Evolutionary conservation across 768 basidiomycete species (phyloP), one percentile per base, ranked within the genome.

Genomic region (Strobilomyces dryophilus): DNA sequence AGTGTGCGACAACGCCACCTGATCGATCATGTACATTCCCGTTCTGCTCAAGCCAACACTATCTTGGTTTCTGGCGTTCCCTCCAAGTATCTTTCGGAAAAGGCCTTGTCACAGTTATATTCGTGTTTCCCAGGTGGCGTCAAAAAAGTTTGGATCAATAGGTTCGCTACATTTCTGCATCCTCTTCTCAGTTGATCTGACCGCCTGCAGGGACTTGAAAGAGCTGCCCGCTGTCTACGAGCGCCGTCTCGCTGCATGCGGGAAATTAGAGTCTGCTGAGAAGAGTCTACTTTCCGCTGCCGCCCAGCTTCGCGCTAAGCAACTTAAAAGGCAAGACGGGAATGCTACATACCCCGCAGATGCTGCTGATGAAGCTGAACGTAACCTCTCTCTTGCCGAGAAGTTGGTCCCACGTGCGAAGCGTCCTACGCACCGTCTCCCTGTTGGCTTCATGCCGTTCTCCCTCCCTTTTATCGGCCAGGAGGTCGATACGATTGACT

Each of bases 401-500:
- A 69, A 64, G 44, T 75, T 84, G 29, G 89, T 97, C 2, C 88
- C 93, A 2, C 72, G 69, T 20, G 77, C 79, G 24, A 74, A 90
- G 60, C 81, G 95, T 2, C 97, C 95, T 0, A 82, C 82, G 0
- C 91, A 92, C 65, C 83, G 85, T 41, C 80, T 95, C 7, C 79
- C 68, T 17, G 65, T 53, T 12, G 76, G 83, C 9, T 78, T 78
- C 63, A 36, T 82, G 42, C 81, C 79, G 0, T 79, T 82, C 53
- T 74, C 76, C 9, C 71, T 87, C 24, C 82, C 82, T 1, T 74
- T 95, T 24, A 72, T 82, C 4, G 97, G 97, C 8, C 68, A 91
- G 67, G 89, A 95, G 68, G 94, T 98, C 15, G 97, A 98, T 72
- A 82, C 89, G 3, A 93, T 98, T 64, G 85, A 93, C 2, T 97